Conservation (phyloP, 306 rosid genomes). For the Hippophae gyantsensis region DNA sequence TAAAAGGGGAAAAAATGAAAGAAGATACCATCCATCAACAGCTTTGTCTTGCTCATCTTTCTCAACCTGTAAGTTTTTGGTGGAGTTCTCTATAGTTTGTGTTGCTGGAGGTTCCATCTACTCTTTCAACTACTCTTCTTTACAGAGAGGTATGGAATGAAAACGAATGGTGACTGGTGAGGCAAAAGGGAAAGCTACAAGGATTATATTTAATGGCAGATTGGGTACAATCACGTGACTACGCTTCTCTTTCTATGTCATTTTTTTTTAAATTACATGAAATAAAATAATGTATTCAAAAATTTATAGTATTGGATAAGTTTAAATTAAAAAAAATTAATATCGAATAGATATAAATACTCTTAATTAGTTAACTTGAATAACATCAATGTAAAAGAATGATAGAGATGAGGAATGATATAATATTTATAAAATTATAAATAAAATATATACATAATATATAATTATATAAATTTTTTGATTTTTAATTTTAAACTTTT, state of each 20-base stretch:
- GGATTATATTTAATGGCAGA: not conserved
- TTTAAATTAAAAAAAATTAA: too few species aligned
- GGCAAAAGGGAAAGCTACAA: not conserved
- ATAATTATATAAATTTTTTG: too few species aligned
- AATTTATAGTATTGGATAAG: too few species aligned
- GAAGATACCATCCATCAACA: conserved; percentile 40
- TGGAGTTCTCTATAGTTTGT: conserved; percentile 48
- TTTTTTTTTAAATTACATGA: too few species aligned
- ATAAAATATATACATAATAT: too few species aligned
- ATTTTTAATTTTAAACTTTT: too few species aligned
- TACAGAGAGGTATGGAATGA: not conserved
- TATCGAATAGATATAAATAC: too few species aligned
- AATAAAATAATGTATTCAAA: too few species aligned
- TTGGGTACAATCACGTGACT: conserved; percentile 8
- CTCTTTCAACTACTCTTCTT: not conserved
- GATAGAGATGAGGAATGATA: too few species aligned
- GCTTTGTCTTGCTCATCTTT: conserved; percentile 38
- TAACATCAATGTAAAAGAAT: too few species aligned
- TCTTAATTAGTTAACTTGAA: too few species aligned
- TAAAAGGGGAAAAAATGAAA: not conserved
- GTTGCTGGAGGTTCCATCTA: conserved; percentile 64
- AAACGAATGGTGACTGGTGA: not conserved
- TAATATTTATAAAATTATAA: too few species aligned
- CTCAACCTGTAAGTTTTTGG: conserved; percentile 18
- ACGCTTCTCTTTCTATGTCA: not conserved